Conservation (phyloP, 352 stramenopile genomes). For the Globisporangium lucens region DNA sequence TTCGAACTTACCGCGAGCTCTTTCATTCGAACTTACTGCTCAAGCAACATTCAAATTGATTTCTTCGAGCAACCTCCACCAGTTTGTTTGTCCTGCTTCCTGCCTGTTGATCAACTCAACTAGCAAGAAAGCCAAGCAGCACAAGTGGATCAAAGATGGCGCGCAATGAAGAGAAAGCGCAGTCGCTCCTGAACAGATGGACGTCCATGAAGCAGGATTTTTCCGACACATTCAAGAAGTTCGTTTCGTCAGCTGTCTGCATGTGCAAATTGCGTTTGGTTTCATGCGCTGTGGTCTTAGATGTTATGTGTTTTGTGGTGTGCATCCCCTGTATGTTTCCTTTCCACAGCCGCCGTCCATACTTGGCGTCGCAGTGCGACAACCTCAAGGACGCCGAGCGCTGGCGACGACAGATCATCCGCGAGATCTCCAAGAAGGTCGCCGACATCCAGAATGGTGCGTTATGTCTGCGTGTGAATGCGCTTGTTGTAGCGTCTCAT, state of each 20-base stretch:
- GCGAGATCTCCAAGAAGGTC: slow-evolving; percentile 95
- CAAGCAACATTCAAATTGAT: neutral
- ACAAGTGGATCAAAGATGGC: slow-evolving; percentile 75
- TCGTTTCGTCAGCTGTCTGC: slow-evolving; percentile 10
- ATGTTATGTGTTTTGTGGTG: neutral
- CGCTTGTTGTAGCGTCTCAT: neutral
- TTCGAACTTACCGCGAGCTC: too few species aligned
- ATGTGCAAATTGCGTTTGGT: neutral
- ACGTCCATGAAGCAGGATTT: slow-evolving; percentile 95
- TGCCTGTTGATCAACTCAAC: neutral
- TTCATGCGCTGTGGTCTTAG: neutral
- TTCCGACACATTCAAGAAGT: slow-evolving; percentile 81
- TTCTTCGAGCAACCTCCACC: neutral
- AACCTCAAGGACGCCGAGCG: slow-evolving; percentile 92
- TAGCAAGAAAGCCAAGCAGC: neutral
- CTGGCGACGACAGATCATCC: slow-evolving; percentile 92
- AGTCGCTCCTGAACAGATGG: slow-evolving; percentile 98
- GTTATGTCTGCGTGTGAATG: neutral
- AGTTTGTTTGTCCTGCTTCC: neutral
- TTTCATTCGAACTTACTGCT: neutral
- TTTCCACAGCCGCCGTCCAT: slow-evolving; percentile 75
- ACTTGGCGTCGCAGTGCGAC: slow-evolving; percentile 92
- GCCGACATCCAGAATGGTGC: slow-evolving; percentile 95
- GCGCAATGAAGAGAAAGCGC: slow-evolving; percentile 97
- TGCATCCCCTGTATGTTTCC: neutral